phyloP scores from a whole-genome alignment of 441 rosid genomes.

The Populus hybrid region DNA sequence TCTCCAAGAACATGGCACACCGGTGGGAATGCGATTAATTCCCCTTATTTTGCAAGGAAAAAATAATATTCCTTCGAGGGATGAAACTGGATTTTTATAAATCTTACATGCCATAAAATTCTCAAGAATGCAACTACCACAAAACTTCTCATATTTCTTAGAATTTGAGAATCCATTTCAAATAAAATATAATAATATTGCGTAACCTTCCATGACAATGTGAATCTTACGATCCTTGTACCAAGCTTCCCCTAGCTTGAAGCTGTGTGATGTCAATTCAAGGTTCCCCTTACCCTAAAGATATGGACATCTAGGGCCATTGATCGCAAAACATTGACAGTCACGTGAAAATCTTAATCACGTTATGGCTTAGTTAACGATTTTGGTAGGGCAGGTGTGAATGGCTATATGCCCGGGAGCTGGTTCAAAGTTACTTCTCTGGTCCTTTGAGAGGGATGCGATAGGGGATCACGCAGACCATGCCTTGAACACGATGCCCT shows the following conservation, averaged over 20 bases:
- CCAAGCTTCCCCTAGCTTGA: background rate
- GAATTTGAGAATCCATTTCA: background rate
- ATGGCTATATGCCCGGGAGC: slow-evolving; percentile 7
- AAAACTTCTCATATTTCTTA: too few relatives aligned
- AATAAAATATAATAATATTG: background rate
- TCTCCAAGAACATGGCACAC: too few relatives aligned
- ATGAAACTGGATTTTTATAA: too few relatives aligned
- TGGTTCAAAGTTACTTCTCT: background rate
- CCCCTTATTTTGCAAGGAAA: background rate
- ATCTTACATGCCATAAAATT: background rate
- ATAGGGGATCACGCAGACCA: background rate
- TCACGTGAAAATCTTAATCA: slow-evolving; percentile 26
- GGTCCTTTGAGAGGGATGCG: background rate
- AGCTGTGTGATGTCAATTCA: background rate
- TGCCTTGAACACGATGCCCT: background rate
- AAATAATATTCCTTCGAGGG: too few relatives aligned
- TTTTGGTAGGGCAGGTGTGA: background rate
- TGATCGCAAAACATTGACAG: slow-evolving; percentile 6
- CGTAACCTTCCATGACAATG: background rate
- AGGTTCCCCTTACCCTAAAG: slow-evolving; percentile 6
- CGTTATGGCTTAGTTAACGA: slow-evolving; percentile 1
- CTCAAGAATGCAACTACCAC: background rate
- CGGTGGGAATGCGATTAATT: background rate
- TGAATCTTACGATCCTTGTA: background rate
- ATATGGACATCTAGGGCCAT: slow-evolving; percentile 7